Evolutionary conservation across 2,329 filamentous ascomycete genomes (phyloP).

Genomic region (Hortaea werneckii): DNA sequence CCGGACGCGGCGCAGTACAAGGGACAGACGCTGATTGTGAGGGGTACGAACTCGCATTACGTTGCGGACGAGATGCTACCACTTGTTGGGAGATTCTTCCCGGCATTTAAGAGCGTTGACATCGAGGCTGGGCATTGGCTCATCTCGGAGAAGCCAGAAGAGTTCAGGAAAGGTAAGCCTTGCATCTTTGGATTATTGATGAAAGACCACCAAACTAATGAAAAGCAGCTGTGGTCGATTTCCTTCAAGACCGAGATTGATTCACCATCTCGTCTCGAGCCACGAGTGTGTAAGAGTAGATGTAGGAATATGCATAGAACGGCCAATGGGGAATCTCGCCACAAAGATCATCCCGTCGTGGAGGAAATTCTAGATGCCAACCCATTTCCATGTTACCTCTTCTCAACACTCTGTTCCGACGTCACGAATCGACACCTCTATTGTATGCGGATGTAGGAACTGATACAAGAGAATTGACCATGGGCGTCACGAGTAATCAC

Average conservation of each 20-base stretch:
- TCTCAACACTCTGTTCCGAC: no score
- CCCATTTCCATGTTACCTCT: no score
- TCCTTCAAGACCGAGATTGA: constrained; percentile 44
- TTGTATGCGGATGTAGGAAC: no score
- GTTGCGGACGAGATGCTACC: constrained; percentile 71
- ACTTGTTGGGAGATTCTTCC: constrained; percentile 74
- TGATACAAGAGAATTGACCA: no score
- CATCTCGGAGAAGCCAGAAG: constrained; percentile 76
- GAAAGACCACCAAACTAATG: constrained; percentile 1
- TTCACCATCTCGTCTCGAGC: no score
- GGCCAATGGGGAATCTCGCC: no score
- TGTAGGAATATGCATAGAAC: no score
- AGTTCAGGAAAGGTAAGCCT: constrained; percentile 59
- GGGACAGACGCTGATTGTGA: constrained; percentile 70
- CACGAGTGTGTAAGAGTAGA: no score
- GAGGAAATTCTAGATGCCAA: no score
- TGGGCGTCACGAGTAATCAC: no score
- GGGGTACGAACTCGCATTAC: constrained; percentile 68
- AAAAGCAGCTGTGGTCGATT: constrained; percentile 51
- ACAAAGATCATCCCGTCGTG: no score
- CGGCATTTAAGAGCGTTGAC: constrained; percentile 61
- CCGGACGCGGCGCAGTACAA: constrained; percentile 58
- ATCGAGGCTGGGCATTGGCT: constrained; percentile 79
- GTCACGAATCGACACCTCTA: no score
- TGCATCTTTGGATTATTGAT: background rate